Base-by-base conservation (phyloP, 768 basidiomycete genomes). In the Lepiota venenata region DNA sequence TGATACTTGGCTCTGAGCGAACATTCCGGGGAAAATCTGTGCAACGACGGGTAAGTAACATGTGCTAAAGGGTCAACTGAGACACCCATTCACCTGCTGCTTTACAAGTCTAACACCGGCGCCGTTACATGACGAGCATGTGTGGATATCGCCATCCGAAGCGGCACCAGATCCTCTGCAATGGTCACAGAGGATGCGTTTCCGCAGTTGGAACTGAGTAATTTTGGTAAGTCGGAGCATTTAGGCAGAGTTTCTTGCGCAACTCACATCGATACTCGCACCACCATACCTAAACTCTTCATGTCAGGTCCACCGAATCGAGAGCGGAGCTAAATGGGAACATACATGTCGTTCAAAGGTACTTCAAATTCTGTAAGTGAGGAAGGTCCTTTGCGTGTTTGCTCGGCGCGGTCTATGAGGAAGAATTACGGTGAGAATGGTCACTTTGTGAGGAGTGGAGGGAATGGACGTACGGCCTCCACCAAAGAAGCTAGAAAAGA, bases 91-190 rank as follows among this genome's bases (percentile, higher is more conserved):
- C 52, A 74, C 77, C 70, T 95, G 97, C 65, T 97, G 93, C 52
- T 91, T 86, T 45, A 86, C 81, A 20, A 97, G 68, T 64, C 90
- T 88, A 50, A 96, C 79, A 36, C 97, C 97, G 46, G 83, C 75
- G 16, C 97, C 97, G 49, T 82, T 79, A 65, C 97, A 99, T 10
- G 81, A 80, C 2, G 81, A 67, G 66, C 97, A 99, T n/a, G 82
- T 79, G 63, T 93, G 90, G 45, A 97, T 90, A 64, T 97, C 91
- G 6, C 80, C 69, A 55, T 93, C 91, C 0, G 92, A 90, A 1
- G 93, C 89, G 0, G 97, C 97, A 20, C 97, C 97, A 0, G 92
- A 85, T 20, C 97, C 97, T 64, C 94, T 87, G 72, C 97, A 99
- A 66, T 97, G 91, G 69, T 98, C 94, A 64, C 97, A 99, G 15